Base-by-base conservation (phyloP, 2,329 filamentous ascomycete species). In the Nemania abortiva region DNA sequence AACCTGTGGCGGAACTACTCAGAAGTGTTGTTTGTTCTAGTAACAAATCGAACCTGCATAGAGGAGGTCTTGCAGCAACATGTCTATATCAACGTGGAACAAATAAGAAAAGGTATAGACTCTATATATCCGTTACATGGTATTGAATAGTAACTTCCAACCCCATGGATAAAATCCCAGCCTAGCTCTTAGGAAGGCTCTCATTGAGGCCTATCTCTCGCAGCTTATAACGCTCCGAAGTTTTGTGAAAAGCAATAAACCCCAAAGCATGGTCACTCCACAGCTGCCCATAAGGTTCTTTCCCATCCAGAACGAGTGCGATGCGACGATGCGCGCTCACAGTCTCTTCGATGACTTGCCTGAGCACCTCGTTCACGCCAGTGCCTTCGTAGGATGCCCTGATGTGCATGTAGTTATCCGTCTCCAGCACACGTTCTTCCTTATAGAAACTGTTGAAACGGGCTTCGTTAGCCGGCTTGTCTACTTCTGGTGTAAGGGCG, bases 381-480 rank as follows among this genome's bases (percentile, higher is more conserved):
- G 60, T 65, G 11, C 37, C 61, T 56, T 73, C 70, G 20, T 73
- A 74, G n/a, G 7, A 20, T 9, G 75, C 73, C 52, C 71, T 70
- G 20, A 66, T 70, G 34, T 73, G 72, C 7, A 78, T 70, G 22
- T 77, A 78, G 47, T 77, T 78, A 13, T 71, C 56, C 2, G 49
- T 66, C 20, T 78, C 77, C 1, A 71, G 64, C 0, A 66, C 73
- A 52, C 66, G 61, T 39, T 78, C 75, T 53, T 78, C 77, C 18
- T 78, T 78, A 10, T 78, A 77, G 63, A 78, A 78, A 0, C 74
- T 79, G 15, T 11, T 31, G 22, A 49, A 18, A 1, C 22, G 18
- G 2, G 47, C 5, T 22, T 45, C 11, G 55, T 64, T 2, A 64
- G 59, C 29, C 18, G 0, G 15, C 10, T 11, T 6, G 7, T 39